Conservation (phyloP, 495 filamentous ascomycete species). For the Lepidopterella palustris region DNA sequence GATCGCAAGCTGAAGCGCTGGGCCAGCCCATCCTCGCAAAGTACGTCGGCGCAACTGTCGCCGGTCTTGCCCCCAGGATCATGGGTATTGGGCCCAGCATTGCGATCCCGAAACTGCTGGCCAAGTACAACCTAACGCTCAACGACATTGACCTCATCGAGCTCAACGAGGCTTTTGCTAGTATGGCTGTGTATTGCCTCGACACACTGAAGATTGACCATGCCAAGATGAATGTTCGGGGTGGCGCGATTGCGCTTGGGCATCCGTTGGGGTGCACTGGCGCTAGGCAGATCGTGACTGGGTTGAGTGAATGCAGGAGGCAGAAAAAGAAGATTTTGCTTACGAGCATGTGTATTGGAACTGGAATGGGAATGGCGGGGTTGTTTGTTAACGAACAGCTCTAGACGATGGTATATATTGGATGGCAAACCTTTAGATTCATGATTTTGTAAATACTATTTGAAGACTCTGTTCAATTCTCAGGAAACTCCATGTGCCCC, state of each 20-base stretch:
- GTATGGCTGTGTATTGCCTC: constrained; percentile 92
- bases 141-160: constrained; percentile 85
- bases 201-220: constrained; percentile 69
- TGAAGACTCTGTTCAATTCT: too few relatives aligned
- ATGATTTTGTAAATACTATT: not conserved
- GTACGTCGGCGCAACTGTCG: constrained; percentile 85
- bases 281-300: constrained; percentile 68
- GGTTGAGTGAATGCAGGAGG: constrained; percentile 63
- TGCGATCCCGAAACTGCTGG: constrained; percentile 88
- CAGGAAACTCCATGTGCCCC: too few relatives aligned
- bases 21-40: constrained; percentile 91
- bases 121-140: constrained; percentile 69
- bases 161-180: constrained; percentile 96
- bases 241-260: constrained; percentile 87
- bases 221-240: constrained; percentile 83
- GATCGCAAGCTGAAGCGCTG: constrained; percentile 77
- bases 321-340: constrained; percentile 40
- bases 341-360: constrained; percentile 40
- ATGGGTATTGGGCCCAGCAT: constrained; percentile 96
- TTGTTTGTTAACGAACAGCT: constrained; percentile 39
- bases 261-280: constrained; percentile 93
- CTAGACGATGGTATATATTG: constrained; percentile 8
- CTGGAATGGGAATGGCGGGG: constrained; percentile 37
- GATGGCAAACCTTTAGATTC: not conserved
- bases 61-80: constrained; percentile 81